Evolutionary conservation across 169 alveolate species (phyloP).

Genomic region (Plasmodium relictum): DNA sequence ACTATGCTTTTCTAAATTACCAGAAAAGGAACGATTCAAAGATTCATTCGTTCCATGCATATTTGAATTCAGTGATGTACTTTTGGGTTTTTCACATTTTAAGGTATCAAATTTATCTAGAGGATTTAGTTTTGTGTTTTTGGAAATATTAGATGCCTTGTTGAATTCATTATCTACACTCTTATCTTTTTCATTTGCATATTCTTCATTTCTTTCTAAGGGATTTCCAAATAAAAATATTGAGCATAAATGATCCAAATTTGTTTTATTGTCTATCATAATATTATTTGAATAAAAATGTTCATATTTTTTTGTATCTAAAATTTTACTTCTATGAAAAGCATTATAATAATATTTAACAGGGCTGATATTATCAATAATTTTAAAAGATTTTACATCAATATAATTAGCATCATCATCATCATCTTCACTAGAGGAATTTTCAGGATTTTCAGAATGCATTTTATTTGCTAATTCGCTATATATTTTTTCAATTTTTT

Average conservation of each 20-base stretch:
- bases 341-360: conserved; percentile 63
- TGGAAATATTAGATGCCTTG: conserved; percentile 10
- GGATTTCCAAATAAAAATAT: conserved; percentile 75
- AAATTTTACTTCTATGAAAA: conserved; percentile 66
- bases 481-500: conserved; percentile 42
- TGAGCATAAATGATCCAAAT: conserved; percentile 72
- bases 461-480: conserved; percentile 53
- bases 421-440: conserved; percentile 28
- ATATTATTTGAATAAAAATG: conserved; percentile 66
- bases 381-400: conserved; percentile 65
- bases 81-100: conserved; percentile 19
- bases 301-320: conserved; percentile 53
- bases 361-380: conserved; percentile 61
- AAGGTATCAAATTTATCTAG: conserved; percentile 15
- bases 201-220: conserved; percentile 75
- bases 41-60: conserved; percentile 12
- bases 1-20: conserved; percentile 14
- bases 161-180: conserved; percentile 13
- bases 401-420: conserved; percentile 47
- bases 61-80: conserved; percentile 5
- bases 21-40: conserved; percentile 15
- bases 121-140: conserved; percentile 1
- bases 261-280: conserved; percentile 50
- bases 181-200: conserved; percentile 7
- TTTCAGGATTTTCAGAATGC: conserved; percentile 61